Evolutionary conservation across 2,329 filamentous ascomycete genomes (phyloP).

Genomic region (Fusarium pseudonygamai): DNA sequence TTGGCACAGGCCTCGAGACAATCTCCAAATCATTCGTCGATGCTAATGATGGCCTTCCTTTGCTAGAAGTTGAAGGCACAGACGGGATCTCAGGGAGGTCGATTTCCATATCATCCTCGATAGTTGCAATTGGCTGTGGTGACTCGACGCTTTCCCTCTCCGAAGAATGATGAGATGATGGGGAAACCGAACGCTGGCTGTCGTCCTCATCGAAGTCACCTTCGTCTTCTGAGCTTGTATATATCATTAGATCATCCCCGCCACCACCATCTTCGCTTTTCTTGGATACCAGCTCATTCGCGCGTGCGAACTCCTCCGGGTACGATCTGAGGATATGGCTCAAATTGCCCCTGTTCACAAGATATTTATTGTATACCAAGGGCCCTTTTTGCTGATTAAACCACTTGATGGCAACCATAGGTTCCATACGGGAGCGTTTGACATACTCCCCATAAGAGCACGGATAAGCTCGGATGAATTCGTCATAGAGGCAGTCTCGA

Average conservation of each 20-base stretch:
- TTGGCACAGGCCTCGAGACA: not conserved
- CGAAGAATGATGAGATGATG: not conserved
- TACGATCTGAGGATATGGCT: conserved; percentile 48
- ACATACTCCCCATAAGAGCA: conserved; percentile 56
- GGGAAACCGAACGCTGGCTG: not conserved
- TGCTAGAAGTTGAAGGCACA: not conserved
- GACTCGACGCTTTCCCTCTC: not conserved
- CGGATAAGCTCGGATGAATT: conserved; percentile 59
- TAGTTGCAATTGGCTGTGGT: not conserved
- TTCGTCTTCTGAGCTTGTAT: conserved; percentile 27
- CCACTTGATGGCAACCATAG: conserved; percentile 55
- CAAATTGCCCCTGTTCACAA: conserved; percentile 51
- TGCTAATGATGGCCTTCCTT: not conserved
- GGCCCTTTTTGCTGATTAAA: conserved; percentile 45
- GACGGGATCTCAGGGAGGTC: conserved; percentile 8
- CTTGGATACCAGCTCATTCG: conserved; percentile 21
- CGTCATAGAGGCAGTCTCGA: conserved; percentile 60
- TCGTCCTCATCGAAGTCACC: not conserved
- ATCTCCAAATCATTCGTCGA: not conserved
- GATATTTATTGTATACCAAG: conserved; percentile 39
- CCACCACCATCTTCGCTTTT: not conserved
- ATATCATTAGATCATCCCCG: conserved; percentile 18
- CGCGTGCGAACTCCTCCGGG: conserved; percentile 44
- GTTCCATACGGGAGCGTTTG: conserved; percentile 36
- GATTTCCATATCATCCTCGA: conserved; percentile 31